Evolutionary conservation across 441 rosid genomes (phyloP).

Genomic region (Adansonia gregorii): DNA sequence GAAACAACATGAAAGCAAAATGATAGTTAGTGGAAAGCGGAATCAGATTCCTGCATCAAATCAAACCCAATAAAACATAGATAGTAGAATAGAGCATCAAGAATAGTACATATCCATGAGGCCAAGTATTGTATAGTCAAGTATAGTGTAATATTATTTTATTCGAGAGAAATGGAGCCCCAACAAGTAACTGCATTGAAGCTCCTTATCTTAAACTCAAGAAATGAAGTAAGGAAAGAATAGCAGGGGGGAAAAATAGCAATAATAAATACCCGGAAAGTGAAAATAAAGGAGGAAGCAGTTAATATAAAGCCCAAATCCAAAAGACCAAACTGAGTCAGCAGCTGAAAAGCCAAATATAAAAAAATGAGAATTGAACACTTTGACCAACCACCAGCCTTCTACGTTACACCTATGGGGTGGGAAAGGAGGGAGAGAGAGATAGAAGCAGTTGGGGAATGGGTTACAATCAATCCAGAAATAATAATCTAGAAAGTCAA

Average conservation of each 20-base stretch:
- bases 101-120: conserved; percentile 4
- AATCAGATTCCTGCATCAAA: conserved; percentile 36
- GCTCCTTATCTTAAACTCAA: conserved; percentile 1
- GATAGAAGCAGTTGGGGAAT: not conserved
- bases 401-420: not conserved
- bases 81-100: not conserved
- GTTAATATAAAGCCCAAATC: not conserved
- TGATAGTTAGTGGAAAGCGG: conserved; percentile 26
- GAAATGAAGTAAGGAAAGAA: conserved; percentile 1
- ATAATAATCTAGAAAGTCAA: not conserved
- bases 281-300: not conserved
- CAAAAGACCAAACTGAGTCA: conserved; percentile 18
- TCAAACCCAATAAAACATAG: not conserved
- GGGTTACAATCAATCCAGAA: too few relatives aligned
- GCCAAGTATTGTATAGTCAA: conserved; percentile 3
- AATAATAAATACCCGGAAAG: not conserved
- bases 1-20: conserved; percentile 11
- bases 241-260: not conserved
- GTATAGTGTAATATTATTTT: not conserved
- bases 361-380: conserved; percentile 18
- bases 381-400: conserved; percentile 3
- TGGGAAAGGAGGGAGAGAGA: not conserved
- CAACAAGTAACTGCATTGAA: not conserved
- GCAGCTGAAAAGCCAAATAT: conserved; percentile 27
- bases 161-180: conserved; percentile 11